Percentiles rank a stretch among this genome's conserved stretches.
phyloP scores from a whole-genome alignment of 2,329 filamentous ascomycete species.

The Cladosporium halotolerans region DNA sequence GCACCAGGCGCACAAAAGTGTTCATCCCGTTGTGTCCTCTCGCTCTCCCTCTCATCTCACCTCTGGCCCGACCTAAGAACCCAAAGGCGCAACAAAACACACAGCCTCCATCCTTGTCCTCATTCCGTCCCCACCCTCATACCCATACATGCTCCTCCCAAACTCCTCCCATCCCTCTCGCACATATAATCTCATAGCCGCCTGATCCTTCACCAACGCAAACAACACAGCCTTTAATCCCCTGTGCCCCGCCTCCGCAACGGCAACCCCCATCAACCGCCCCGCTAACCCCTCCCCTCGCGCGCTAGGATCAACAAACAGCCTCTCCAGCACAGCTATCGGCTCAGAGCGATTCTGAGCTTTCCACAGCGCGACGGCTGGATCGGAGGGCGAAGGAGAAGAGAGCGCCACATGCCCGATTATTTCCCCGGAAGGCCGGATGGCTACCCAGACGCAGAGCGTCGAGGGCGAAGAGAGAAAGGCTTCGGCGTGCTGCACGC shows the following conservation, averaged over 20 bases:
- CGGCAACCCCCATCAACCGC: constrained; percentile 17
- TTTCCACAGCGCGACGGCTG: constrained; percentile 17
- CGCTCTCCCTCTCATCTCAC: neutral
- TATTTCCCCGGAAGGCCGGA: constrained; percentile 8
- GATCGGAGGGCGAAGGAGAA: constrained; percentile 8
- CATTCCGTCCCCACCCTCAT: neutral
- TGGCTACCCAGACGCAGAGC: constrained; percentile 22
- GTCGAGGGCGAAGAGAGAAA: constrained; percentile 8
- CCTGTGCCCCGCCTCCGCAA: constrained; percentile 5
- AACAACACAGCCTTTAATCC: constrained; percentile 17
- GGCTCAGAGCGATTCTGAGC: constrained; percentile 12
- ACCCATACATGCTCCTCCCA: constrained; percentile 10
- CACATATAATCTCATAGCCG: constrained; percentile 21
- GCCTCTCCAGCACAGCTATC: constrained; percentile 21
- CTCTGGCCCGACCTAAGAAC: neutral
- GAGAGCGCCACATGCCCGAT: constrained; percentile 20
- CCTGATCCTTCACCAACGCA: constrained; percentile 20
- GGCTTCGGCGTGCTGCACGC: constrained; percentile 14
- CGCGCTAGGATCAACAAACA: constrained; percentile 21
- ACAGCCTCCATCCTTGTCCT: constrained; percentile 9
- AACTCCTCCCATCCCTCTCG: constrained; percentile 21
- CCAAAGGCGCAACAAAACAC: constrained; percentile 6
- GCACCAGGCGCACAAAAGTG: constrained; percentile 3
- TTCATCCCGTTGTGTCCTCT: neutral
- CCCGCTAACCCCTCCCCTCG: constrained; percentile 17